phyloP scores from a whole-genome alignment of 345 rosid species.

The Aquilaria malaccensis region DNA sequence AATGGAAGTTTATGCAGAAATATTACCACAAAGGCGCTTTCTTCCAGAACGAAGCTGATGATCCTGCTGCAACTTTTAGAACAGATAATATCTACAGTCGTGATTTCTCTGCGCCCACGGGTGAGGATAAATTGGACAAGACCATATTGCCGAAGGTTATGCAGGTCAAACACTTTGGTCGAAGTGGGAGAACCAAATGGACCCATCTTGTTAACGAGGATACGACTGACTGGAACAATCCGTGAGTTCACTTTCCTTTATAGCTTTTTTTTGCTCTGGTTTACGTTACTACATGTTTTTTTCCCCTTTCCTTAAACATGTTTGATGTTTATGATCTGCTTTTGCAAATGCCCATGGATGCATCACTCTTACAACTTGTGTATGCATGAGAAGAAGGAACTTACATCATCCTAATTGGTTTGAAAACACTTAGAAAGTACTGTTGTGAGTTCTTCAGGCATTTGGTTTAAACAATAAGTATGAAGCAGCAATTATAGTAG shows the following conservation, averaged over 20 bases:
- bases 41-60: conserved; percentile 50
- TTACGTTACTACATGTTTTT: neutral
- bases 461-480: too few species aligned
- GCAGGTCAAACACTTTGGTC: conserved; percentile 84
- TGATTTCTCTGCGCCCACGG: conserved; percentile 73
- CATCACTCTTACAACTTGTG: too few species aligned
- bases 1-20: conserved; percentile 79
- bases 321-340: too few species aligned
- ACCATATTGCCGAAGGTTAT: conserved; percentile 64
- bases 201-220: conserved; percentile 81
- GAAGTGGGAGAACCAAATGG: conserved; percentile 84
- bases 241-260: conserved; percentile 35
- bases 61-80: conserved; percentile 43
- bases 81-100: conserved; percentile 35
- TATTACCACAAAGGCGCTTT: conserved; percentile 79
- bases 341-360: too few species aligned
- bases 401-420: too few species aligned
- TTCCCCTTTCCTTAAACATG: neutral
- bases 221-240: conserved; percentile 80
- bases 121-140: conserved; percentile 78
- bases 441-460: too few species aligned
- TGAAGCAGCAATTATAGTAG: too few species aligned
- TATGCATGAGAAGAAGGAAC: too few species aligned
- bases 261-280: neutral
- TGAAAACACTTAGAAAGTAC: too few species aligned